These are phyloP conservation scores for Gnomoniopsis sp. DNA, from an alignment of 2,329 filamentous ascomycete species.

Conservation along the genomic window DNA sequence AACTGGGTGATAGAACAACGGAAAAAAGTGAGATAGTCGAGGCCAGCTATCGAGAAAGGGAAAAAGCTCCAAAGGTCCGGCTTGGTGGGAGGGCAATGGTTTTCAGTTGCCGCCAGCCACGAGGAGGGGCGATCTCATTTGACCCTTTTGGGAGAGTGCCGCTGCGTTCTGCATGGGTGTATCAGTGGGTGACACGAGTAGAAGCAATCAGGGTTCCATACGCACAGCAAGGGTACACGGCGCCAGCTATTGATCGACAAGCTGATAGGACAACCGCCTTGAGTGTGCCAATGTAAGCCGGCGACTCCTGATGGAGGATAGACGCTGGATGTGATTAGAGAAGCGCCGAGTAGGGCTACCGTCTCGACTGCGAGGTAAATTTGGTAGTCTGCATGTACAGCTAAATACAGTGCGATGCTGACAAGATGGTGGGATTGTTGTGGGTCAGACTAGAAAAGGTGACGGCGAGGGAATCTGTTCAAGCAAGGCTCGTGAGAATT, in stretches of 20 bases:
- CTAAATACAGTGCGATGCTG: background rate
- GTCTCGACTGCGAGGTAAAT: background rate
- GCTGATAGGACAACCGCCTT: conserved; percentile 41
- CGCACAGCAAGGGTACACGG: conserved; percentile 35
- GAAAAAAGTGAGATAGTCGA: conserved; percentile 38
- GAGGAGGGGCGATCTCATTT: conserved; percentile 30
- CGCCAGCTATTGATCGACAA: conserved; percentile 25
- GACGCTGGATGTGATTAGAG: conserved; percentile 37
- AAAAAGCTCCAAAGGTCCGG: conserved; percentile 32
- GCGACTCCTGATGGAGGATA: conserved; percentile 40
- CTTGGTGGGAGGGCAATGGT: conserved; percentile 41
- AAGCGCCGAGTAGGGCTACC: conserved; percentile 29
- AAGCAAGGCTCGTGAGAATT: background rate
- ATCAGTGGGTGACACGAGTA: conserved; percentile 33
- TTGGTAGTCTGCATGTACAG: background rate
- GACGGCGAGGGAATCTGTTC: too few relatives aligned
- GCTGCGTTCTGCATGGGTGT: conserved; percentile 32
- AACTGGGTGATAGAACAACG: conserved; percentile 27
- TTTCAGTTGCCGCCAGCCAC: conserved; percentile 47
- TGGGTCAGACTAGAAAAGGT: background rate
- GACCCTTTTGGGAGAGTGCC: conserved; percentile 22
- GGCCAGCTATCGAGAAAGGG: conserved; percentile 54
- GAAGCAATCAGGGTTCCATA: conserved; percentile 37
- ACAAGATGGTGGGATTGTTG: conserved; percentile 3
- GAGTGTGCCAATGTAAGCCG: conserved; percentile 35